These are phyloP conservation scores for Dalbergia cultrata DNA, from an alignment of 306 rosid species.

Conservation along the genomic window DNA sequence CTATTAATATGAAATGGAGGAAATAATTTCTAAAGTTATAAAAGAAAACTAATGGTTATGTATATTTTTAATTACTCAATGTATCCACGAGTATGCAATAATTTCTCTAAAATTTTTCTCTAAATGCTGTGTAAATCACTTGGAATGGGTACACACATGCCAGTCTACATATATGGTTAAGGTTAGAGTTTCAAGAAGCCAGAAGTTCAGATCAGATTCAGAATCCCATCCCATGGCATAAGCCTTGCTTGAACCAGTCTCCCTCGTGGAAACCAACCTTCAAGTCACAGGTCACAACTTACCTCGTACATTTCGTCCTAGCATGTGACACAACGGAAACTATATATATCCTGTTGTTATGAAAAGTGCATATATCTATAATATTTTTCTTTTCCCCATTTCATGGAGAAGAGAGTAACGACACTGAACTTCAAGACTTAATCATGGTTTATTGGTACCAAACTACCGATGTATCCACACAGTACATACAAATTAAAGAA, in stretches of 20 bases:
- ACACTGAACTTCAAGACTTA: background rate
- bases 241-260: background rate
- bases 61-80: no score
- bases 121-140: no score
- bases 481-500: background rate
- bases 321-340: background rate
- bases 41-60: no score
- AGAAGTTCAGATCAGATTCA: background rate
- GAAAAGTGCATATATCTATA: constrained; percentile 14
- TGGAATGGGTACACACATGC: no score
- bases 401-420: constrained; percentile 21
- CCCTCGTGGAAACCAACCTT: background rate
- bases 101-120: no score
- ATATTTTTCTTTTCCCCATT: constrained; percentile 29
- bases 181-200: background rate
- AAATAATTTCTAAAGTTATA: no score
- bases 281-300: background rate
- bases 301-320: constrained; percentile 9
- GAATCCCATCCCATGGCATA: background rate
- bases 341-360: background rate
- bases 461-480: background rate
- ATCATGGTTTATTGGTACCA: no score
- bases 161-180: no score
- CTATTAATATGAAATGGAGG: no score
- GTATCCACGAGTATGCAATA: no score